Base-by-base conservation (phyloP, 225 moss, liverwort and hornwort species). In the Rhytidiadelphus loreus region DNA sequence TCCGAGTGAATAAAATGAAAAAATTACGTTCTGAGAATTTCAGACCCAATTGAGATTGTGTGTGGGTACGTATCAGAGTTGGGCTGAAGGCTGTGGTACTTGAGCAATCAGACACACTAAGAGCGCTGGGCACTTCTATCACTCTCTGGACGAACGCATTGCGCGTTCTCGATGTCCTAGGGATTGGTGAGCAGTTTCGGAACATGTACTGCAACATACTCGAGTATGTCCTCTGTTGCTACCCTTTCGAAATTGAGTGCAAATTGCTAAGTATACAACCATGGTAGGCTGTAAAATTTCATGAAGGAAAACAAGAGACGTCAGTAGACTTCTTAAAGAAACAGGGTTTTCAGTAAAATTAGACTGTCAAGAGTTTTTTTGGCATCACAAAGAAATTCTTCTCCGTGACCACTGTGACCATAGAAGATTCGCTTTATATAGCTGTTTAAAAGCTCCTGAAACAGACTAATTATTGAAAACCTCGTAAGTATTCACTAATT, bases 21-120 rank as follows among this genome's bases (percentile, higher is more conserved):
- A 25, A 53, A 37, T 30, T 53, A 13, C 22, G 18, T 39, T 60
- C 15, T n/a, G n/a, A 50, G 57, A 58, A 44, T 30, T 41, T 59
- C 41, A 69, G 61, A 61, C 81, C 71, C 63, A 37, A 86, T 68
- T 35, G 73, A 87, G 22, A 68, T 50, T 82, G 65, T 37, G 46
- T 77, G n/a, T 72, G 77, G 60, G 60, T 58, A 30, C 71, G 25
- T 37, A 72, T 48, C 86, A 93, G 90, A 83, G 92, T 93, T 75
- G 90, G 93, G 73, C 56, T 92, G 44, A 90, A 83, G 83, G 82
- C 87, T 73, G 74, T 87, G 59, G 90, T 93, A 77, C 72, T 93
- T 22, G 91, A 93, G 83, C 85, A 91, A 73, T 87, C 87, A 23
- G 85, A 89, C 82, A 68, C 62, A 60, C 76, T 92, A 9, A 66